Evolutionary conservation across 495 filamentous ascomycete genomes (phyloP), one percentile per base, ranked within the genome.

Genomic region (Thermothielavioides terrestris): DNA sequence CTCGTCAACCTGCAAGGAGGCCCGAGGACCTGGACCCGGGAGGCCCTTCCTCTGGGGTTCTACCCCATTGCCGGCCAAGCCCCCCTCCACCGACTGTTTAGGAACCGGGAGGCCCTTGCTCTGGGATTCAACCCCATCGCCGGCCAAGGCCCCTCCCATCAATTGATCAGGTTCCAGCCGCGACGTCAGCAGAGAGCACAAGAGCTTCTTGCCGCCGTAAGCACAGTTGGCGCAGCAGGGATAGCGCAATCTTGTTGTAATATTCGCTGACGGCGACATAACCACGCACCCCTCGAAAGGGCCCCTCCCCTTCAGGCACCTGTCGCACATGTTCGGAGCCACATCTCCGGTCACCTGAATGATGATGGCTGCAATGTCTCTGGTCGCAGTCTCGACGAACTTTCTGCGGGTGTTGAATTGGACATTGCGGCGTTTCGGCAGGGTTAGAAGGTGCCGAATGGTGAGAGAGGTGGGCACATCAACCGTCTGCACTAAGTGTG

Each of bases 321-420:
- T 34, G 8, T 9, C 42, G 42, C 64, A 67, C 0, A 42, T 27
- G 10, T 18, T n/a, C 0, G 38, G 22, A 1, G 42, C 50, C 18
- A 39, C 18, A 9, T 53, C 46, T 17, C 64, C 64, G 2, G 54
- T 54, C 37, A 58, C 46, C 14, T 67, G 64, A 26, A 67, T 51
- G 8, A 65, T 48, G 40, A 64, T 28, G 15, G 62, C 55, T 2
- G 60, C 50, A 2, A 66, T 53, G 34, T 65, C 60, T 17, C 58
- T 30, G 1, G 50, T 21, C 0, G 23, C 36, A 6, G 36, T 36
- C 28, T 65, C 62, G 5, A 17, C 8, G 26, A 55, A 65, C 7
- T 8, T 18, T 5, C 6, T 37, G 18, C 15, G n/a, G 9, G 42
- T 31, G 23, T 60, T 61, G n/a, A 52, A 40, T 9, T 31, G 20